Base-by-base conservation (phyloP, 2,329 filamentous ascomycete genomes). In the Fusarium graminum region DNA sequence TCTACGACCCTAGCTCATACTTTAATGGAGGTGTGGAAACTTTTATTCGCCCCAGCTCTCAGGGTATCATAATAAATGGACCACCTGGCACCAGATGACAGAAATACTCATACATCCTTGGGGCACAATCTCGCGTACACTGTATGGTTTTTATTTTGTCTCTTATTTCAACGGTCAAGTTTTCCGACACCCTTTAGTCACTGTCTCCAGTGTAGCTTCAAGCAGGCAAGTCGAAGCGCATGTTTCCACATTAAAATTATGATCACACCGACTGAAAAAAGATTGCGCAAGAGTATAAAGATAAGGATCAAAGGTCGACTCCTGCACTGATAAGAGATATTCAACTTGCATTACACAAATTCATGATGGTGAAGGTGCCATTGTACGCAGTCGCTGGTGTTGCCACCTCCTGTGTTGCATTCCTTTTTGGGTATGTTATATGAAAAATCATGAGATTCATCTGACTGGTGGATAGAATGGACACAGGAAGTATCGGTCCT, bases 401-500 rank as follows among this genome's bases (percentile, higher is more conserved):
- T 9, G 58, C 69, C 19, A 71, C 74, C 32, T 77, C 74, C 38
- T 74, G 71, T 39, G 71, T 76, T 25, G 72, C 74, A 6, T 74
- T 77, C 62, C 67, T 77, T 13, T 77, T 76, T 44, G 75, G 74
- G 75, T 76, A 53, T 40, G 30, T 30, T 38, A 12, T 7, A 4
- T 7, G n/a, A 43, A n/a, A 12, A 28, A 38, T 10, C 2, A 28
- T 16, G 2, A 3, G n/a, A 28, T 39, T n/a, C 6, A 16, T 26
- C 56, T 52, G 16, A 54, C 39, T 25, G 1, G 7, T 11, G 3
- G 2, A 12, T 19, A 72, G 74, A 45, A 70, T 75, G 40, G 77
- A 79, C 38, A 79, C 86, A 1, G 85, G 86, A 11, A 84, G 80
- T 26, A 86, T 89, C 51, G 86, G 87, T 2, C 83, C 86, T 6